Evolutionary conservation across 164 flowering plant species (phyloP), one percentile per base, ranked within the genome.

Genomic region (Macadamia integrifolia): DNA sequence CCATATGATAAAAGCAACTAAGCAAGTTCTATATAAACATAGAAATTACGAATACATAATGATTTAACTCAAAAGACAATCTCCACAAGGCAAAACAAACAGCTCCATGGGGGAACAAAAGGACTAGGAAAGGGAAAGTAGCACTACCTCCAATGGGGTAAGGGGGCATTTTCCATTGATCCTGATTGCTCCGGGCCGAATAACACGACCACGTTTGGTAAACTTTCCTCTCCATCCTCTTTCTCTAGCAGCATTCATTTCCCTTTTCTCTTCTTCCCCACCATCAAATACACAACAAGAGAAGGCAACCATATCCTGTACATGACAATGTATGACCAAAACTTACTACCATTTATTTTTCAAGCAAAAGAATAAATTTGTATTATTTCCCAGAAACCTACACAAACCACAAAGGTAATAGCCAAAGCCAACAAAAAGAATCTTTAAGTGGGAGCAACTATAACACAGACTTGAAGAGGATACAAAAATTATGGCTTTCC

Each of bases 261-360:
- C 92, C 65, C n/a, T 58, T 55, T 69, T 82, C 70, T 94, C 98
- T 80, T 84, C 70, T 65, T 80, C 80, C 18, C 97, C 97, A 48
- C 97, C 98, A 83, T 92, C 97, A 85, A 80, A 94, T 53, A 87
- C 76, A 79, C 98, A 94, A 66, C 98, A 94, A 43, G 98, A 94
- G 80, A 94, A 94, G 61, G 98, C 98, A 77, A 94, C 96, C 98
- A 94, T 94, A 76, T 94, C 98, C 98, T 93, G 79, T 43, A 77
- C 28, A 64, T 44, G 29, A 62, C 13, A 32, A 29, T 29, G 30
- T 28, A 23, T 28, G 52, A 43, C 63, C 46, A 6, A 29, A 17
- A 62, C 32, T 58, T 5, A 58, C 40, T 43, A 67, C 46, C 56
- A 46, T 46, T 46, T 46, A 46, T 8, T 7, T 46, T 1, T 46